Evolutionary conservation across 164 flowering plant species (phyloP), one percentile per base, ranked within the genome.

Genomic region (Amborella trichopoda): DNA sequence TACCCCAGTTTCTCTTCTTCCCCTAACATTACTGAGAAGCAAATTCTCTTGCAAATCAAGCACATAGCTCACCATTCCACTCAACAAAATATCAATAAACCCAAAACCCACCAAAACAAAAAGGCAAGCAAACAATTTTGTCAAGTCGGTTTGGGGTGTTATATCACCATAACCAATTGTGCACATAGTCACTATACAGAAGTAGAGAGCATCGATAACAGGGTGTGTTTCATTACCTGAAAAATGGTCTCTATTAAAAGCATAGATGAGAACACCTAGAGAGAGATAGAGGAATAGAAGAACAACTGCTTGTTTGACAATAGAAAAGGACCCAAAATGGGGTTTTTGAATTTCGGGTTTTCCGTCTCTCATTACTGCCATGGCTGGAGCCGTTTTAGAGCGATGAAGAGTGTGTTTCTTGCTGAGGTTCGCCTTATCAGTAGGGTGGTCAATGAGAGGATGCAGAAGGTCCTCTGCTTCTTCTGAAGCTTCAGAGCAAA

Each of bases 101-200:
- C 98, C 96, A 44, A 86, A 91, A 1, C 96, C 98, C 16, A 86
- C 80, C 48, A 91, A 57, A 54, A 91, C 96, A 63, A 91, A 86
- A 62, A 75, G 36, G 27, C 83, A 62, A 0, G 98, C 80, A 50
- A 91, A 91, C 58, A 91, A n/a, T 68, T 86, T 91, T 1, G 98
- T 78, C 0, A 72, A 26, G 0, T 75, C 53, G 30, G 70, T 70
- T 33, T 48, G 58, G 0, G 96, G 96, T 8, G 87, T 81, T 9
- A 91, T 91, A 53, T 91, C 98, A 13, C 98, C 98, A 49, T 90
- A 90, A 4, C 98, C 95, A 53, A 90, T 86, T 0, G 98, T 90
- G 62, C 98, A 90, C 95, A 90, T 86, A n/a, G 98, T 91, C 40
- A 91, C 98, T 48, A 91, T 82, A 55, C 96, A 91, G 45, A 91